Base-by-base conservation (phyloP, 805 yeast genomes). In the Candida schatavii region DNA sequence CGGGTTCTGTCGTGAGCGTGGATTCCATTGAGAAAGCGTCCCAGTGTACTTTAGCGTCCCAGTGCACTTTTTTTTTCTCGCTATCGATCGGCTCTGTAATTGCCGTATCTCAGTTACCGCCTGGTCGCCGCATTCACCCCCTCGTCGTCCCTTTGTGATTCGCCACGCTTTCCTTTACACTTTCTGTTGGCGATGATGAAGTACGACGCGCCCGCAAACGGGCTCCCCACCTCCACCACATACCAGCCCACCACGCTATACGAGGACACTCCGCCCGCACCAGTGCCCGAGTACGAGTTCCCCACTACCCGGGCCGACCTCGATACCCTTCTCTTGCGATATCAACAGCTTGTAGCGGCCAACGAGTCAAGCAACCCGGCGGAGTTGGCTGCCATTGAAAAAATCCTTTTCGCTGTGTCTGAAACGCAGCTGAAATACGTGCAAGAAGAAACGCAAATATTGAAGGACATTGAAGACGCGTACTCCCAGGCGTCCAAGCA, bases 331-430 rank as follows among this genome's bases (percentile, higher is more conserved):
- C 50, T 65, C 25, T 51, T 50, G n/a, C 56, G 56, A 22, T 65
- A 64, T 50, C 53, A 55, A 37, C 47, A 50, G 29, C 37, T 28
- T 42, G 55, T 14, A 48, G 38, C 27, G 60, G 56, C 17, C 50
- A 55, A 17, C 42, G 48, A 28, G 57, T 47, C 10, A 46, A 48
- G 37, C 50, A 28, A 31, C 35, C 35, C 35, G 22, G 27, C 27
- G 3, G 83, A 78, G 43, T 68, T 70, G 39, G 49, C 56, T 5
- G 75, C 75, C 1, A 68, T 79, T 21, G 73, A 75, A 45, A 62
- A 61, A 17, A 58, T 66, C 1, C 54, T 79, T 22, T 50, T 55
- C 27, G 49, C 62, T 37, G 61, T 78, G 4, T 71, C 78, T 33
- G 45, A 57, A 25, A 69, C 70, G 36, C 75, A 74, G 46, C 65